These are phyloP conservation scores for Dactylellina leptospora DNA, from an alignment of 2,329 filamentous ascomycete species.

Conservation along the genomic window DNA sequence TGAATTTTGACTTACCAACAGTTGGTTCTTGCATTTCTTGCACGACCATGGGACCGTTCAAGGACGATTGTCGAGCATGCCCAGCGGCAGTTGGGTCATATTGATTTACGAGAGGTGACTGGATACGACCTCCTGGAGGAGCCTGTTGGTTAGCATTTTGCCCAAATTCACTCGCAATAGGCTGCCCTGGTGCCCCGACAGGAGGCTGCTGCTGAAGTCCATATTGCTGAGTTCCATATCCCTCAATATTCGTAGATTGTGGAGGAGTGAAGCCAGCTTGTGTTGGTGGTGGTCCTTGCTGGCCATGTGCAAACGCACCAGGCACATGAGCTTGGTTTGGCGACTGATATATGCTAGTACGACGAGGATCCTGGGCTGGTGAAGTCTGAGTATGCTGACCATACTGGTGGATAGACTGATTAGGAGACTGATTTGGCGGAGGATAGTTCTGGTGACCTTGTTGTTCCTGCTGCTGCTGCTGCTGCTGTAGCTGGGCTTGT, in stretches of 20 bases:
- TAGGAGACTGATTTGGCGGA: constrained; percentile 26
- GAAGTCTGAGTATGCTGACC: constrained; percentile 32
- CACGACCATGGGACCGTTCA: constrained; percentile 10
- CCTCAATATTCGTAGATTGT: not conserved
- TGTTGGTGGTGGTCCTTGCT: constrained; percentile 19
- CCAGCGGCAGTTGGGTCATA: constrained; percentile 10
- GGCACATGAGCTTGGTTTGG: constrained; percentile 18
- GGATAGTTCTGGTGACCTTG: constrained; percentile 25
- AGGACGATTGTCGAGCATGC: constrained; percentile 18
- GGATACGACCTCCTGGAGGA: constrained; percentile 16
- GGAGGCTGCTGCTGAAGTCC: constrained; percentile 22
- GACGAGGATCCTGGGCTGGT: constrained; percentile 22
- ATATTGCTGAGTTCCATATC: constrained; percentile 19
- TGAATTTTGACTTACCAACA: constrained; percentile 17
- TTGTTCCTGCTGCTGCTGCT: constrained; percentile 21
- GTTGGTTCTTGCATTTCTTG: constrained; percentile 1
- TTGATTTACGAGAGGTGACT: constrained; percentile 18
- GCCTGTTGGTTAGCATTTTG: constrained; percentile 12
- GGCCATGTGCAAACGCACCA: constrained; percentile 16
- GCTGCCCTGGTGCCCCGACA: constrained; percentile 12
- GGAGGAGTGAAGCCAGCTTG: constrained; percentile 18
- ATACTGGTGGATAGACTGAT: constrained; percentile 30
- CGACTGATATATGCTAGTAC: constrained; percentile 15
- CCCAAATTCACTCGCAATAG: constrained; percentile 13
- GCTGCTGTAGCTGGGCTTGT: constrained; percentile 20